Base-by-base conservation (phyloP, 108 stramenopile genomes). In the Mediolabrus comicus region DNA sequence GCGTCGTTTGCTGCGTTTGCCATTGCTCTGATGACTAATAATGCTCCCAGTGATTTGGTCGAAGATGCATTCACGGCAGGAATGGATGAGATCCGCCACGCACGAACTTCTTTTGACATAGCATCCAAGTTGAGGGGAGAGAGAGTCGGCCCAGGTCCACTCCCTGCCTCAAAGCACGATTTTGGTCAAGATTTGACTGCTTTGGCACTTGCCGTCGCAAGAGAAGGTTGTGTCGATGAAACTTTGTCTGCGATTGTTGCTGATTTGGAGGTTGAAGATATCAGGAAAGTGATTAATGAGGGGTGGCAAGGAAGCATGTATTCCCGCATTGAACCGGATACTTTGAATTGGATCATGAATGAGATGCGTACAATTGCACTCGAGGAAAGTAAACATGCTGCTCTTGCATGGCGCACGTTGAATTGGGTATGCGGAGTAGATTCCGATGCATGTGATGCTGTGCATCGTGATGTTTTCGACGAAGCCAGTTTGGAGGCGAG, bases 171-270 rank as follows among this genome's bases (percentile, higher is more conserved):
- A 17, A 55, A 36, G 9, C 84, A 68, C 19, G 55, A 57, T 5
- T 85, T 85, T 72, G 33, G 35, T 1, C 57, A 53, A 31, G 79
- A 85, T 58, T 59, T 85, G 69, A 77, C 29, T 30, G 69, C 68
- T 4, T 32, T 85, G 59, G 84, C 81, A 33, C 32, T 76, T 49
- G 78, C 79, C 16, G 72, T 82, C 30, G 84, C 74, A 3, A 65
- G 43, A 16, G 84, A 85, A 57, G 84, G 84, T 43, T 85, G 84
- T 52, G 53, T 85, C n/a, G 81, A 82, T 31, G 84, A 85, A 64
- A 85, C 84, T 3, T 51, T 85, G 55, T 82, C 81, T 2, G 79
- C 84, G 0, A 38, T 85, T 10, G 56, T 63, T 13, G 71, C 80
- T 19, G 81, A 79, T 17, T 39, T 31, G 13, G 59, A 77, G 41